Evolutionary conservation across 2,329 filamentous ascomycete genomes (phyloP).

Genomic region (Rhynchosporium agropyri): DNA sequence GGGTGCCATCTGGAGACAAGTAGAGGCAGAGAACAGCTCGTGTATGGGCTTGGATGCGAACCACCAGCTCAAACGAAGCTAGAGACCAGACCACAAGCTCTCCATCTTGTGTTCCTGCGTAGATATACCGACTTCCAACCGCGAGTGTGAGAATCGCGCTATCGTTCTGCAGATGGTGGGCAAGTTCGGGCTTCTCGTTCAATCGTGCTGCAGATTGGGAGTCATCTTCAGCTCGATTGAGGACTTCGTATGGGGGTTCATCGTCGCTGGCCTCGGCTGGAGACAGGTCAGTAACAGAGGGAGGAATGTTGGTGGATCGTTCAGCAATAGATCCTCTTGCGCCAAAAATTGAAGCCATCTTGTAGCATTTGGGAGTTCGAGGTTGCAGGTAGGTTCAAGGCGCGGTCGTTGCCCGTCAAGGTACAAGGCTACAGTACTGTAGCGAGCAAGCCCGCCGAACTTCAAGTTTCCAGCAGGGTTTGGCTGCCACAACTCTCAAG

Average conservation of each 20-base stretch:
- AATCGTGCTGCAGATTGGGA: background rate
- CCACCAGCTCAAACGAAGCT: slow-evolving; percentile 79
- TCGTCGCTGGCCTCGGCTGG: slow-evolving; percentile 35
- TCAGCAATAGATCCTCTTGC: slow-evolving; percentile 23
- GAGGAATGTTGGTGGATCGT: slow-evolving; percentile 12
- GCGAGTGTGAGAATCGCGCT: slow-evolving; percentile 82
- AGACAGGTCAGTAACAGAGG: slow-evolving; percentile 29
- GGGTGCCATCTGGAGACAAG: slow-evolving; percentile 69
- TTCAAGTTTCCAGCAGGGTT: background rate
- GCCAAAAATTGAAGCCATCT: slow-evolving; percentile 37
- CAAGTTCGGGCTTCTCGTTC: slow-evolving; percentile 57
- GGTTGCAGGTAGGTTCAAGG: background rate
- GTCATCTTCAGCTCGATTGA: slow-evolving; percentile 24
- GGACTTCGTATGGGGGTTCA: slow-evolving; percentile 28
- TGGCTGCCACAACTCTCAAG: background rate
- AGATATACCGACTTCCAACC: slow-evolving; percentile 79
- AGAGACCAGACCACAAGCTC: slow-evolving; percentile 93
- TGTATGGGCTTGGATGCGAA: slow-evolving; percentile 83
- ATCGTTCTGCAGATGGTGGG: slow-evolving; percentile 75
- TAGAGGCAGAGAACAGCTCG: slow-evolving; percentile 87
- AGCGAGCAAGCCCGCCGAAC: background rate
- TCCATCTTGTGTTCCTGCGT: slow-evolving; percentile 89
- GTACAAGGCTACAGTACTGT: slow-evolving; percentile 4
- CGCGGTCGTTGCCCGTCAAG: background rate
- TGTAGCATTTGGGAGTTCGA: background rate